Conservation (phyloP, 257 asterid genomes). For the Solanum corneliomulleri region DNA sequence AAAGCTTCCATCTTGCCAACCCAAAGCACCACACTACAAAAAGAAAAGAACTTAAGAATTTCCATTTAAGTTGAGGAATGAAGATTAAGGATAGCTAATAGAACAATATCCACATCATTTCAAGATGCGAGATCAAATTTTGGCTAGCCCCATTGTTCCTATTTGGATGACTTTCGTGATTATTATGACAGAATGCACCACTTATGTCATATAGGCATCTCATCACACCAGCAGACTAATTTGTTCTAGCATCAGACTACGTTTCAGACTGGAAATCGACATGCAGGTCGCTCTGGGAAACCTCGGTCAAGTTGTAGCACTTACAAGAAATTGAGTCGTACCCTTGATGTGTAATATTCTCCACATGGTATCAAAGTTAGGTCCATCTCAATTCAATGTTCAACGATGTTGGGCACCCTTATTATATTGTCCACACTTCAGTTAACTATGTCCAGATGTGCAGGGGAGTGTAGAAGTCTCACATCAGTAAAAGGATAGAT, state of each 20-base stretch:
- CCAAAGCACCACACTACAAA: too few relatives aligned
- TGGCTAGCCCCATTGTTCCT: not conserved
- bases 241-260: not conserved
- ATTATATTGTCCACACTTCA: not conserved
- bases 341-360: not conserved
- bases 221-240: not conserved
- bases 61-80: too few relatives aligned
- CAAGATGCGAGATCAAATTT: not conserved
- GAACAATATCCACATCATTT: too few relatives aligned
- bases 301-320: not conserved
- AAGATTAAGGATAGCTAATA: too few relatives aligned
- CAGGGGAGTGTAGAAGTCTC: not conserved
- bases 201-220: not conserved
- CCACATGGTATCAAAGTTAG: not conserved
- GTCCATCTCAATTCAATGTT: not conserved
- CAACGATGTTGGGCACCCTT: not conserved
- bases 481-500: not conserved
- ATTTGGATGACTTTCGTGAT: not conserved
- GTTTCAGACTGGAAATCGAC: not conserved
- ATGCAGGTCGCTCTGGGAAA: not conserved
- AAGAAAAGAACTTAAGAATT: too few relatives aligned
- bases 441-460: not conserved
- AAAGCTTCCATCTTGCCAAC: too few relatives aligned
- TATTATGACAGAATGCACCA: not conserved
- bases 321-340: not conserved